Base-by-base conservation (phyloP, 495 filamentous ascomycete genomes). In the Neurospora sp. region DNA sequence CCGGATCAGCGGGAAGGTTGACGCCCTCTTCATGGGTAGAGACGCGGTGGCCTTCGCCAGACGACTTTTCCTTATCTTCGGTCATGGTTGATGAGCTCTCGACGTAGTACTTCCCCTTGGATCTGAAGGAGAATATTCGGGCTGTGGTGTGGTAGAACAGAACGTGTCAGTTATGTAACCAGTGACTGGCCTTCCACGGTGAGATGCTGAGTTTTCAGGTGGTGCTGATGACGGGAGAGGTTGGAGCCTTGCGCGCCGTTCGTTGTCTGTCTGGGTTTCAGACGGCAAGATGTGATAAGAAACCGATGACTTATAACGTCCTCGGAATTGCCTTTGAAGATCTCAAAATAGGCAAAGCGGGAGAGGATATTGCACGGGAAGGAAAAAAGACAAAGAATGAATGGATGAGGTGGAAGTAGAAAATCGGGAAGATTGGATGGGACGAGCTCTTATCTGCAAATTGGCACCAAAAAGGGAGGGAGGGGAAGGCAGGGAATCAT, bases 1-100 rank as follows among this genome's bases (percentile, higher is more conserved):
- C 92, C 1, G 91, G 92, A 74, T 93, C 90, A 0, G 75, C 44
- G 0, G 76, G 78, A 2, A 79, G 71, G 69, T 72, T 82, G 7
- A 70, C 45, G 41, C 69, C 53, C 40, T 76, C 76, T 40, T 79
- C 78, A 53, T 76, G 76, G 41, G 78, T 80, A 20, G 72, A 74
- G 27, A 78, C 75, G 71, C 73, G 72, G 27, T 78, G 73, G 17
- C 73, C 78, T 42, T 80, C 81, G 75, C 76, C 80, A 10, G 74
- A 77, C 37, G 72, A 76, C 71, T 75, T 78, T 27, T 79, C 77
- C 70, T 80, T 73, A 41, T 79, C 78, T 42, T 71, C 73, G 42
- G 44, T 71, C 78, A 79, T 79, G 17, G 74, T 74, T 16, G 69
- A 68, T 12, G 68, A 59, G 31, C 73, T 69, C 69, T 78, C 78